phyloP scores from a whole-genome alignment of 2,329 filamentous ascomycete genomes.

The Epichloe baconii region DNA sequence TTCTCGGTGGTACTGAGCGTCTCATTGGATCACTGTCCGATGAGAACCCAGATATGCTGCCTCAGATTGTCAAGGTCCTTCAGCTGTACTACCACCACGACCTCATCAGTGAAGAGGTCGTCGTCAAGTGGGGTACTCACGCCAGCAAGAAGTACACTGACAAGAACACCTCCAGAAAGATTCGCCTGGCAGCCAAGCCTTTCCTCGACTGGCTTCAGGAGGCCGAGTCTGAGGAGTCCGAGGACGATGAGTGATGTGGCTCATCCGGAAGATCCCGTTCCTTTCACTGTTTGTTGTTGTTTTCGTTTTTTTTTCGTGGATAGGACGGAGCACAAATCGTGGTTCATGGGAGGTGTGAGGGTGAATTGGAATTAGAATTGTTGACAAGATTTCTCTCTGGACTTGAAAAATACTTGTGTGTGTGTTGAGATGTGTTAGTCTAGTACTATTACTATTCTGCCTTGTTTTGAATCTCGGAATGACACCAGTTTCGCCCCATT shows the following conservation, averaged over 20 bases:
- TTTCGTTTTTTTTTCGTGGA: not conserved
- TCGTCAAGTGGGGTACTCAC: constrained; percentile 84
- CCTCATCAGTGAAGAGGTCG: constrained; percentile 73
- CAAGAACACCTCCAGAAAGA: constrained; percentile 77
- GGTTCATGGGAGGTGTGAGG: not conserved
- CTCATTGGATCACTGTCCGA: constrained; percentile 62
- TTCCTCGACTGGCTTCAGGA: constrained; percentile 91
- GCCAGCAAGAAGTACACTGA: constrained; percentile 99
- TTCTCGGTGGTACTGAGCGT: constrained; percentile 89
- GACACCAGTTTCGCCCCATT: not conserved
- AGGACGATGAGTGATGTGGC: constrained; percentile 26
- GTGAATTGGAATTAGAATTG: not conserved
- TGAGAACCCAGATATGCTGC: constrained; percentile 64
- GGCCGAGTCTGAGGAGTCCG: constrained; percentile 61
- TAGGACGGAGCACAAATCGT: not conserved
- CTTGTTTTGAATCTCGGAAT: not conserved
- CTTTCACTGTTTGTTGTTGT: not conserved
- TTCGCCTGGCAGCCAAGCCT: constrained; percentile 84
- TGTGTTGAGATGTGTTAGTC: not conserved
- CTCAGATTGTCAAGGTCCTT: constrained; percentile 71
- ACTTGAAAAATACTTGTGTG: not conserved
- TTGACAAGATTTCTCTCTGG: not conserved
- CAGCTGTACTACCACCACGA: constrained; percentile 86
- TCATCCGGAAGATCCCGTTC: no score
- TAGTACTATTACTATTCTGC: not conserved